Evolutionary conservation across 1,284 basidiomycete genomes (phyloP), one percentile per base, ranked within the genome.

Genomic region (Papiliotrema nemorosa): DNA sequence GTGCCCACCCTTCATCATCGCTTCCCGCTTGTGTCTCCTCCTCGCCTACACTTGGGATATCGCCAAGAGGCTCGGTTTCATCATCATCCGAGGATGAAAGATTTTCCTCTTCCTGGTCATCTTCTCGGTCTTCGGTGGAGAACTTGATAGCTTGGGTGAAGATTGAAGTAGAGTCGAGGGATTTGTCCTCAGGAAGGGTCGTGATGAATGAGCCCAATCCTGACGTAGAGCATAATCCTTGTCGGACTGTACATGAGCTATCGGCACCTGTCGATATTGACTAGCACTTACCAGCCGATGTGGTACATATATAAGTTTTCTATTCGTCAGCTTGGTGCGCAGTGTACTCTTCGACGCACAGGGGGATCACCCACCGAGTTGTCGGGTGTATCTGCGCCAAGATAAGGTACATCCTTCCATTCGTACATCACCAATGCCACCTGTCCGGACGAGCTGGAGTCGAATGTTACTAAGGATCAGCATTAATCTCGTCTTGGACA

Each of bases 371-470:
- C 60, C 44, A 56, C 63, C 24, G 57, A 45, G 21, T 54, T 52
- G 31, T 63, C 63, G 7, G 29, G 29, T 9, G 66, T 63, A 6
- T 73, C 65, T 24, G 75, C 87, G 29, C 94, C 94, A 12, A 98
- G 79, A 66, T 87, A 90, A 48, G 79, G 76, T 44, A 86, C 84
- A 67, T 98, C 94, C 26, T 78, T 70, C 88, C 92, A 97, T 74
- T 98, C 94, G 70, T 97, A 98, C 42, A 98, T 84, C 50, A 96
- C 86, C 78, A 94, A 84, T 16, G 94, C 88, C 25, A 97, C 79
- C 67, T 92, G 88, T n/a, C 94, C 94, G 62, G 83, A 78, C 3
- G 90, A 91, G 10, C 67, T 53, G 3, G 78, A 73, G 61, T 90
- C 83, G 75, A 97, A 97, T 5, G 83, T 83, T 49, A 94, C 90